Base-by-base conservation (phyloP, 495 filamentous ascomycete species). In the Annulohypoxylon nitens region DNA sequence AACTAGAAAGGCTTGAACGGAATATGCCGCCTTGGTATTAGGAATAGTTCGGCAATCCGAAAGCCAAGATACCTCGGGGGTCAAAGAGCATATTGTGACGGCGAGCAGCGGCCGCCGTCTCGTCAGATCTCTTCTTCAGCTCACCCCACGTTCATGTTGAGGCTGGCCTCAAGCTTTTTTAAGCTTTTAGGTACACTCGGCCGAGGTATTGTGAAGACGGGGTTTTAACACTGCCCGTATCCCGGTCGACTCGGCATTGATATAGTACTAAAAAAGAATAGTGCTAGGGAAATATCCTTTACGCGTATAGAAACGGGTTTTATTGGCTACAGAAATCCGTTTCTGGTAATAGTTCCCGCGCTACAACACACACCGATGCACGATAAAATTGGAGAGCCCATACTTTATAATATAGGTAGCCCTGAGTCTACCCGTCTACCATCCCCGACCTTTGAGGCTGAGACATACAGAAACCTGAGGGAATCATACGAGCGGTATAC, bases 391-490 rank as follows among this genome's bases (percentile, higher is more conserved):
- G 75, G 58, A 30, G 37, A 58, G 4, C 53, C 83, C 25, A 68
- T 70, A 26, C 75, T 71, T 5, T 74, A 25, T 45, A 54, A 73
- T 87, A 48, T 83, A 76, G 30, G 30, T 30, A 30, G 30, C 30
- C 30, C 5, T 30, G 30, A 30, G 30, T 6, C 30, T 30, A 30
- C 30, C 30, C 30, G 1, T 85, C 81, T 2, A 77, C 78, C 26
- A 76, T 84, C 57, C 12, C 39, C 39, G 2, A 43, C 39, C 4
- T 43, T 83, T 64, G 80, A 81, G 48, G 83, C 83, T 6, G 79
- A 79, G 25, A 83, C 84, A 36, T 85, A 86, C 79, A 85, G 83
- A 81, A 70, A 78, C 5, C 75, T 84, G 83, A 82, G 14, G 77
- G 82, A 26, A 71, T 84, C 57, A 82, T 82, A 55, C 72, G 67